Evolutionary conservation across 345 rosid species (phyloP), one percentile per base, ranked within the genome.

Genomic region (thale cress (Arabidopsis thaliana)): DNA sequence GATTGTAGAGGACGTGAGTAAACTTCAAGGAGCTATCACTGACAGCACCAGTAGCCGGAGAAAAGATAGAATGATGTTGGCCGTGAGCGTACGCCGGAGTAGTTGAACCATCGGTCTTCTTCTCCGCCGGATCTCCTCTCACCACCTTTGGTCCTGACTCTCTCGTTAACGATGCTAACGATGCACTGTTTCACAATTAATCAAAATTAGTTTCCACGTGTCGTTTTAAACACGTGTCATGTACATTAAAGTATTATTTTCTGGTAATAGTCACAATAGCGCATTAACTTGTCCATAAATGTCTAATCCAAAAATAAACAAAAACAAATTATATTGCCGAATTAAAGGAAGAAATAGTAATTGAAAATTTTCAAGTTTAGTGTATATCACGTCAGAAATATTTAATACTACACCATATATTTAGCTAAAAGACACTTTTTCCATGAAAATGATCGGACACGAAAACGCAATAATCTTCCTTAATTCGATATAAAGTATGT

Each of bases 1-100:
- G 97, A 75, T 94, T 94, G 87, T 91, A 91, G 71, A 94, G 97
- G 45, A 94, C 82, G 59, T 94, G 98, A 1, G 98, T 94, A 65
- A 91, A 94, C 75, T 95, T 95, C 73, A 95, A 78, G 50, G 94
- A 77, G 75, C 99, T 95, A 74, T 95, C 97, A 59, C 96, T 95
- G 78, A 82, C 90, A 5, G 80, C 80, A 48, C 84, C 83, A 49
- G 88, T 67, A 7, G 85, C 76, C 5, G 99, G 97, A 8, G 87
- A 77, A 61, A 74, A 83, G 9, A 79, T 72, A 2, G 82, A 82
- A 22, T 74, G 75, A 50, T 75, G 81, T 50, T 82, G 84, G 60
- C 80, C 82, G 46, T 83, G 56, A 2, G 78, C 84, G 11, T 77
- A 79, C 13, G 84, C 71, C 50, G 80, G 80, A 25, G 71, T 73